phyloP scores from a whole-genome alignment of 164 flowering plant species.

The Annona cherimola region DNA sequence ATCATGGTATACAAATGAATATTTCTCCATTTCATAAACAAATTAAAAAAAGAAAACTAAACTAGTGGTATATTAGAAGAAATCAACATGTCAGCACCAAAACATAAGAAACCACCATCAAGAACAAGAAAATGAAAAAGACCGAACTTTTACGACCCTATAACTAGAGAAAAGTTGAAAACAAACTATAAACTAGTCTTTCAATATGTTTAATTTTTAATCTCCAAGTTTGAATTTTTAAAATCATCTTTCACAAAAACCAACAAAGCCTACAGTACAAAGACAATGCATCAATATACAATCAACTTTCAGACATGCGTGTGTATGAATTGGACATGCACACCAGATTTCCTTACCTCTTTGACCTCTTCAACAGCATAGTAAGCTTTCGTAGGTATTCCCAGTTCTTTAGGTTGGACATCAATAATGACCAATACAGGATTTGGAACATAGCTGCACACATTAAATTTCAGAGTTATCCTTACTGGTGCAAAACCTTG shows the following conservation, averaged over 20 bases:
- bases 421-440: conserved; percentile 97
- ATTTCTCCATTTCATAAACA: too few species aligned
- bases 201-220: too few species aligned
- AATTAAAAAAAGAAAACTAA: too few species aligned
- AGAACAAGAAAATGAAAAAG: too few species aligned
- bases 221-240: too few species aligned
- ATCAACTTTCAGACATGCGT: neutral
- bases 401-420: conserved; percentile 95
- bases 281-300: neutral
- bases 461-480: neutral
- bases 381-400: conserved; percentile 96
- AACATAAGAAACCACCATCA: too few species aligned
- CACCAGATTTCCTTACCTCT: conserved; percentile 47
- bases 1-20: too few species aligned
- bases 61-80: too few species aligned
- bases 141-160: too few species aligned
- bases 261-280: neutral
- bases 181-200: too few species aligned
- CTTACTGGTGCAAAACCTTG: neutral
- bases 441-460: conserved; percentile 78
- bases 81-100: too few species aligned
- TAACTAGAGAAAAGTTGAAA: too few species aligned
- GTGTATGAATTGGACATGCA: neutral
- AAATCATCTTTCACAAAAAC: neutral
- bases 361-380: conserved; percentile 95